These are phyloP conservation scores for Pleurotus djamor DNA, from an alignment of 768 basidiomycete species.

Conservation along the genomic window DNA sequence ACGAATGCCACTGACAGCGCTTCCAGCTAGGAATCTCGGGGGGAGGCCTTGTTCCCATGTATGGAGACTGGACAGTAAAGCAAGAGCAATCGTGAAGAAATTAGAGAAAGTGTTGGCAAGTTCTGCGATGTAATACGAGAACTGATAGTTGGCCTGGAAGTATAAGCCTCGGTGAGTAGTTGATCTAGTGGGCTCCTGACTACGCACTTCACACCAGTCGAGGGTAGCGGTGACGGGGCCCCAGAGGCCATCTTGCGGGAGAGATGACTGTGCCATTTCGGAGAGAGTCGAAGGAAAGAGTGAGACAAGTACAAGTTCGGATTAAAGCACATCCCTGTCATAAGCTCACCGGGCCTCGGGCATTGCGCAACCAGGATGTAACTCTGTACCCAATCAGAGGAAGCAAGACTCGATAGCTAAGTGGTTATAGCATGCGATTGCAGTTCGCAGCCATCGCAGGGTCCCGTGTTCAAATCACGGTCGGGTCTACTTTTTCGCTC, in stretches of 20 bases:
- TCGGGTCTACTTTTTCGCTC: conserved; percentile 33
- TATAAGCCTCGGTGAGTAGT: background rate
- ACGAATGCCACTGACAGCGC: conserved; percentile 27
- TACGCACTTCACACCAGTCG: conserved; percentile 70
- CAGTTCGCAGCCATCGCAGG: conserved; percentile 39
- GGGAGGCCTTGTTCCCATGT: conserved; percentile 33
- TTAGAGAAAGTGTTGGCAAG: conserved; percentile 76
- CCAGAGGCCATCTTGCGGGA: conserved; percentile 38
- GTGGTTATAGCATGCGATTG: conserved; percentile 51
- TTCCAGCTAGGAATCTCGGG: conserved; percentile 38
- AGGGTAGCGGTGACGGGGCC: conserved; percentile 69
- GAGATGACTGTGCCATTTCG: background rate
- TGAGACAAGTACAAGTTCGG: too few relatives aligned
- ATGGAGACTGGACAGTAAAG: conserved; percentile 44
- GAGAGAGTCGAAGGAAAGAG: background rate
- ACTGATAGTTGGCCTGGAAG: conserved; percentile 70
- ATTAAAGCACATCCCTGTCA: too few relatives aligned
- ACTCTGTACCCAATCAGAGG: background rate
- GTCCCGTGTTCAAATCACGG: conserved; percentile 60
- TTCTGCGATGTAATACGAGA: conserved; percentile 76
- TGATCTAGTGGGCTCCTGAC: background rate
- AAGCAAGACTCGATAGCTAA: conserved; percentile 18
- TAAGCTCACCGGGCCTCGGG: too few relatives aligned
- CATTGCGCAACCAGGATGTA: too few relatives aligned
- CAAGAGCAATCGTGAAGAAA: conserved; percentile 52